Evolutionary conservation across 2,329 filamentous ascomycete species (phyloP), one percentile per base, ranked within the genome.

Genomic region (Septoria petroselini): DNA sequence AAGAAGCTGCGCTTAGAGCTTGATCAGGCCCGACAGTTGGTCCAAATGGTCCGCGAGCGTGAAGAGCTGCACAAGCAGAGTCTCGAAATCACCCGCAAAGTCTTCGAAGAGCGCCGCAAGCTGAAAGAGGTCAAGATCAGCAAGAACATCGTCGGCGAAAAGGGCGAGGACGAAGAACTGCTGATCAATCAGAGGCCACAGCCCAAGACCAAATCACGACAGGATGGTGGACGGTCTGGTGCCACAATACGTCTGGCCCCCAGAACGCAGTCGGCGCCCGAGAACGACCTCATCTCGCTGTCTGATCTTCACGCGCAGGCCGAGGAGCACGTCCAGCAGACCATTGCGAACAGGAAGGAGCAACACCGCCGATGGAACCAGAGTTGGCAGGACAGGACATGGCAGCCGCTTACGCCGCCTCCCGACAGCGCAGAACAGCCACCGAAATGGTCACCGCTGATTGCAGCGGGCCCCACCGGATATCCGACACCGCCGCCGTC

Each of bases 331-430:
- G 83, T 96, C 59, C 79, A 85, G 55, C 78, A 78, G 57, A 89
- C 94, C 64, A 88, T 97, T 67, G 88, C 94, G 68, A 82, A 82
- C 61, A 91, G 94, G 70, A 83, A 94, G 47, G 80, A 85, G 62
- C 91, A 93, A 70, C 91, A 96, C 71, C 82, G 86, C 61, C 84
- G 86, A 67, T 96, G 91, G 90, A 96, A 96, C 71, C 79, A 87
- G 62, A 86, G 88, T 65, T 90, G 88, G 74, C 81, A 94, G 62
- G 91, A 97, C 72, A 79, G 90, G 66, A 96, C 91, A 54, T 83
- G 85, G 73, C 84, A 85, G 58, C 90, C 91, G 42, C 79, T 97
- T 58, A 88, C 87, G 42, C 90, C 90, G 17, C 82, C 88, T 35
- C 76, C 81, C 63, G 85, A 88, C 52, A 76, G 52, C 12, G 51